Evolutionary conservation across 2,329 filamentous ascomycete species (phyloP), one percentile per base, ranked within the genome.

Genomic region (Knufia fluminis): DNA sequence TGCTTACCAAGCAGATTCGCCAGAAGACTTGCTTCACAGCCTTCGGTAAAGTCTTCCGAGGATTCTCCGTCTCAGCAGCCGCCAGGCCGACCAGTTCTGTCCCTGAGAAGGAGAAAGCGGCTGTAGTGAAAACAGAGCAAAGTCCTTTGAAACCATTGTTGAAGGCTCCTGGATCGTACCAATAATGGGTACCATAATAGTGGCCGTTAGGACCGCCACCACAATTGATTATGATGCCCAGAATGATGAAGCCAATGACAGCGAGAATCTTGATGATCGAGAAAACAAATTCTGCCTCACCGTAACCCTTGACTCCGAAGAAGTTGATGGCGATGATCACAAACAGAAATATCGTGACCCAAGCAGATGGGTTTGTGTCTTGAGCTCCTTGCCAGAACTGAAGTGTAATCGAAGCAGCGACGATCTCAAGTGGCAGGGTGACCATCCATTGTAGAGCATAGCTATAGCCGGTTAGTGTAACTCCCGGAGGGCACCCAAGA

Each of bases 371-470:
- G 39, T 9, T 56, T 57, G 44, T 66, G 52, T 36, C 62, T 55
- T 40, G 53, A 26, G 53, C 56, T 52, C n/a, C n/a, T n/a, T n/a
- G n/a, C 87, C 87, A 94, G 63, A 83, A 92, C 16, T 80, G 75
- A 49, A 91, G 80, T 1, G 86, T 91, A 19, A 91, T 77, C 3
- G 85, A 83, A 4, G 86, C 87, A 2, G 85, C 83, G 49, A 90
- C 85, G 47, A 94, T 81, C 64, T 94, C 88, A 40, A 94, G 74
- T 0, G 88, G 88, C 22, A 94, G 66, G 0, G 89, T 80, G 36
- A 86, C 77, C 1, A 92, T 75, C 88, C 89, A 94, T 66, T 89
- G 83, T 56, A 94, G 67, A 3, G 85, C 86, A 63, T 94, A 92
- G n/a, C n/a, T n/a, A n/a, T n/a, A n/a, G n/a, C n/a, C n/a, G n/a